phyloP scores from a whole-genome alignment of 257 asterid genomes.

The Cynanchum wilfordii region DNA sequence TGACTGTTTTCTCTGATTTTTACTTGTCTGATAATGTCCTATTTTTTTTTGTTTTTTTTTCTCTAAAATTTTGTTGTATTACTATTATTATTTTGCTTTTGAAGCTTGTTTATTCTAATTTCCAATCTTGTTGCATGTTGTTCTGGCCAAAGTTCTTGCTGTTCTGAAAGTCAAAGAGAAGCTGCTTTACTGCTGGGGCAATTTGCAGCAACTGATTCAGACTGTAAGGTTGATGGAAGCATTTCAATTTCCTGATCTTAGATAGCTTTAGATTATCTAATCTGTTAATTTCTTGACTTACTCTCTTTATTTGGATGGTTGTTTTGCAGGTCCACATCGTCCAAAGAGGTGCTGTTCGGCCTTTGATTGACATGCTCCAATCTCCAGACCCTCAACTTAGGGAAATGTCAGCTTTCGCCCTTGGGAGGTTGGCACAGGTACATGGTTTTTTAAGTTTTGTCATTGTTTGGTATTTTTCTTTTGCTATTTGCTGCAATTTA shows the following conservation, averaged over 20 bases:
- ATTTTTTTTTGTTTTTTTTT: background rate
- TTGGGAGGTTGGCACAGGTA: slow-evolving; percentile 99
- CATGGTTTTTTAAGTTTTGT: background rate
- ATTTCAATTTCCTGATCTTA: background rate
- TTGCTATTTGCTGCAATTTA: background rate
- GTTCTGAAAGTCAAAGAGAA: slow-evolving; percentile 99
- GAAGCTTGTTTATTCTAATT: slow-evolving; percentile 10
- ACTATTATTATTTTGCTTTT: background rate
- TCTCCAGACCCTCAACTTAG: slow-evolving; percentile 87
- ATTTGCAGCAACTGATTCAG: slow-evolving; percentile 98
- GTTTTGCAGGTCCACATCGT: slow-evolving; percentile 80
- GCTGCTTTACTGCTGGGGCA: slow-evolving; percentile 99
- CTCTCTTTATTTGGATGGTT: background rate
- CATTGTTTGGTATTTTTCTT: slow-evolving; percentile 3
- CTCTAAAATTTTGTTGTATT: background rate
- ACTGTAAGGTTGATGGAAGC: slow-evolving; percentile 81
- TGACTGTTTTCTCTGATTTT: slow-evolving; percentile 22
- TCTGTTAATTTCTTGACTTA: background rate
- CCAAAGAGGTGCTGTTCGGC: slow-evolving; percentile 97
- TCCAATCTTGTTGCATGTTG: slow-evolving; percentile 15
- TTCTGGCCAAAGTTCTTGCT: slow-evolving; percentile 62
- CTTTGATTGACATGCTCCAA: slow-evolving; percentile 93
- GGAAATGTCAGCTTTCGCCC: slow-evolving; percentile 98
- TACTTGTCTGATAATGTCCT: background rate
- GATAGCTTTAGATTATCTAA: background rate